Conservation (phyloP, 345 rosid genomes). For the Turnera subulata region DNA sequence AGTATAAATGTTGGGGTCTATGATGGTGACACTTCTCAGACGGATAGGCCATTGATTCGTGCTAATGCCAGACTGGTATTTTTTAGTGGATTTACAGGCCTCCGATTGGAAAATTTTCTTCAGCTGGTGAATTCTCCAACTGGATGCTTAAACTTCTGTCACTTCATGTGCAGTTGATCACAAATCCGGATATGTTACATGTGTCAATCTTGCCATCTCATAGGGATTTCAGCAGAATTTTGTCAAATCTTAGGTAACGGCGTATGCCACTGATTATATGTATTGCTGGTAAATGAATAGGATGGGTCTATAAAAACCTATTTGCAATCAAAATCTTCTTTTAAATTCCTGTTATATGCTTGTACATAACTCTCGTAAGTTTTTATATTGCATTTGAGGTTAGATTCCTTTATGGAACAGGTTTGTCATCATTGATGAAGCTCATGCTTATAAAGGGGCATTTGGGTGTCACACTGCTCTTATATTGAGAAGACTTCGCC, state of each 20-base stretch:
- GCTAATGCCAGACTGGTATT: slow-evolving; percentile 77
- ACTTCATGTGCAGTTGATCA: slow-evolving; percentile 62
- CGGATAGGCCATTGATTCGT: slow-evolving; percentile 65
- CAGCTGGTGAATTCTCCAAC: slow-evolving; percentile 11
- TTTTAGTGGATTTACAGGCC: slow-evolving; percentile 14
- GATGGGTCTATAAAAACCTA: not conserved
- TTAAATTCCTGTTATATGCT: not conserved
- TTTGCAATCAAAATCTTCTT: too few species aligned
- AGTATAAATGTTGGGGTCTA: slow-evolving; percentile 66
- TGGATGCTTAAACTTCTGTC: slow-evolving; percentile 17
- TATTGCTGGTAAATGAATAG: not conserved
- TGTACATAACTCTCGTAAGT: too few species aligned
- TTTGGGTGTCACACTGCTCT: slow-evolving; percentile 97
- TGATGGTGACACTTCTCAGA: slow-evolving; percentile 84
- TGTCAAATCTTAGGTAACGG: slow-evolving; percentile 74
- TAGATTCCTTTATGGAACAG: slow-evolving; percentile 24
- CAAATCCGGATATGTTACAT: slow-evolving; percentile 98
- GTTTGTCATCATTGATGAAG: slow-evolving; percentile 89
- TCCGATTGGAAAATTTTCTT: slow-evolving; percentile 15
- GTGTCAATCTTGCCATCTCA: slow-evolving; percentile 79
- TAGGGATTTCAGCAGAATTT: slow-evolving; percentile 65
- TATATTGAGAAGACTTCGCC: slow-evolving; percentile 83
- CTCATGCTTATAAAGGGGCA: slow-evolving; percentile 94
- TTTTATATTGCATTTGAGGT: not conserved
- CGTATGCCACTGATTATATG: not conserved